These are phyloP conservation scores for Gastrolobium villosum DNA, from an alignment of 306 rosid species.

Conservation along the genomic window DNA sequence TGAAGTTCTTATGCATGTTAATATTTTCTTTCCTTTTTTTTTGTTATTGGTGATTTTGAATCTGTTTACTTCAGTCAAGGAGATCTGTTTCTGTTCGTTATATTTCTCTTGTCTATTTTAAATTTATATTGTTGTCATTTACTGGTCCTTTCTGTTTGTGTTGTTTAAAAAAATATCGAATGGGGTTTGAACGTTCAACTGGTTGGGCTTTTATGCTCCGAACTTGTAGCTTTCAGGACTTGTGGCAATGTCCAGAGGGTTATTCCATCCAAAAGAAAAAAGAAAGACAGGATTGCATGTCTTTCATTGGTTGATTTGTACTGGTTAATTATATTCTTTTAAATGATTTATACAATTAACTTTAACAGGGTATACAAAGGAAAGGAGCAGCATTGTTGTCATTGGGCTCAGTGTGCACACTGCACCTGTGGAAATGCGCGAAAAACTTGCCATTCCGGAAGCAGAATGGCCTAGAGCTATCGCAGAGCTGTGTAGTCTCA, in stretches of 20 bases:
- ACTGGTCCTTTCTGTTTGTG: conserved; percentile 7
- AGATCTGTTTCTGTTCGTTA: not conserved
- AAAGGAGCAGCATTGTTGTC: conserved; percentile 92
- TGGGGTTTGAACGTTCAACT: conserved; percentile 10
- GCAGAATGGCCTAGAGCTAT: conserved; percentile 99
- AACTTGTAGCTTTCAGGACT: conserved; percentile 23
- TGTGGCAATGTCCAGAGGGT: not conserved
- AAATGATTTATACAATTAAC: conserved; percentile 25
- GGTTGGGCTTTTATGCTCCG: conserved; percentile 26
- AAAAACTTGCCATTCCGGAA: conserved; percentile 96
- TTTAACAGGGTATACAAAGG: conserved; percentile 90
- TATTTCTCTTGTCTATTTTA: conserved; percentile 17
- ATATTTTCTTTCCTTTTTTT: not conserved
- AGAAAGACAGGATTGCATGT: not conserved
- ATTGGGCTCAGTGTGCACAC: conserved; percentile 98
- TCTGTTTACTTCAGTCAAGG: conserved; percentile 1
- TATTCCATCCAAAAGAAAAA: conserved; percentile 14
- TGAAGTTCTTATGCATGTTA: not conserved
- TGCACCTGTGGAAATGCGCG: conserved; percentile 97
- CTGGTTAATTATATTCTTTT: conserved; percentile 31
- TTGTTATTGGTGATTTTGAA: not conserved
- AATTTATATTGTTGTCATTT: not conserved
- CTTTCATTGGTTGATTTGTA: conserved; percentile 33
- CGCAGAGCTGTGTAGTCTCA: conserved; percentile 86
- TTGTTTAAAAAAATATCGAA: not conserved